These are phyloP conservation scores for Syncephalastrum contaminatum DNA, from an alignment of 371 early-diverging fungal species.

Conservation along the genomic window DNA sequence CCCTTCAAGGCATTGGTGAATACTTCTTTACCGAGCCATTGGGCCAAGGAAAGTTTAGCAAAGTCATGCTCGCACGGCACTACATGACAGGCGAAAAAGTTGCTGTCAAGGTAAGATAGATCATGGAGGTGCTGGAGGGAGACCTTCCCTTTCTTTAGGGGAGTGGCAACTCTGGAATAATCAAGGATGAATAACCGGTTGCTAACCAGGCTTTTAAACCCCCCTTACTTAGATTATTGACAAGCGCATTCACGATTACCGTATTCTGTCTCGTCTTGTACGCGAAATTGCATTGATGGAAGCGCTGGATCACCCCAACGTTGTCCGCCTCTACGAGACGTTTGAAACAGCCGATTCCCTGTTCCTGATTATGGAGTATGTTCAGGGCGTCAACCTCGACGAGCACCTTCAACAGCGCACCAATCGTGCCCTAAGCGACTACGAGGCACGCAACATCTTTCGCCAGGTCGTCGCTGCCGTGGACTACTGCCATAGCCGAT, in stretches of 20 bases:
- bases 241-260: conserved; percentile 77
- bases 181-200: no score
- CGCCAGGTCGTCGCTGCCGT: conserved; percentile 70
- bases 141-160: no score
- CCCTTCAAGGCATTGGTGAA: conserved; percentile 67
- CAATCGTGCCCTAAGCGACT: conserved; percentile 51
- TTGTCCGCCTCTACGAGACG: conserved; percentile 89
- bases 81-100: conserved; percentile 64
- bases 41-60: conserved; percentile 89
- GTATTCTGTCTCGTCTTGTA: conserved; percentile 73
- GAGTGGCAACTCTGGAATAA: no score
- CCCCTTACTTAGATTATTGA: conserved; percentile 64
- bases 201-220: not conserved
- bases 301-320: conserved; percentile 78
- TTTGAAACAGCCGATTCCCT: conserved; percentile 83
- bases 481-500: conserved; percentile 69
- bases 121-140: no score
- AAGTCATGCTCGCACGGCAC: conserved; percentile 84
- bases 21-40: conserved; percentile 77
- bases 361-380: conserved; percentile 71
- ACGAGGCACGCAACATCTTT: conserved; percentile 64
- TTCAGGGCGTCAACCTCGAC: conserved; percentile 57
- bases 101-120: conserved; percentile 51
- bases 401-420: conserved; percentile 50
- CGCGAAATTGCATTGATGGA: conserved; percentile 91